A percentile compares a stretch with the other conserved stretches of the same genome.
phyloP scores from a whole-genome alignment of 768 basidiomycete genomes.

The Neoboletus magnificus region DNA sequence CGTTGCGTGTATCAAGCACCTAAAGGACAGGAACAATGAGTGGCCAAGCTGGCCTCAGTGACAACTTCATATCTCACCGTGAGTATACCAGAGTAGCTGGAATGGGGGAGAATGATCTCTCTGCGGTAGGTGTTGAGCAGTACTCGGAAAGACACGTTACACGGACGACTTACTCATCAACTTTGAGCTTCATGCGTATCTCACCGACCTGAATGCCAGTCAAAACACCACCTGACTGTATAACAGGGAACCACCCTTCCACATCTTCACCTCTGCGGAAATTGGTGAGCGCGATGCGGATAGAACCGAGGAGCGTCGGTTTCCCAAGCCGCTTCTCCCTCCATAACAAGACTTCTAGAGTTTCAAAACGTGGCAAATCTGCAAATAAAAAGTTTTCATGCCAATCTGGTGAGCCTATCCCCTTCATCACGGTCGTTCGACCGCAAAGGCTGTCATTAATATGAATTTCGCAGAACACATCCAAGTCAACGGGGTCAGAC shows the following conservation, averaged over 20 bases:
- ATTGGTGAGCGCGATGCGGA: constrained; percentile 61
- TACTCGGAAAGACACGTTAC: not conserved
- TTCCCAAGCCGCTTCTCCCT: constrained; percentile 63
- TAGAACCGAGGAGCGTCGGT: constrained; percentile 54
- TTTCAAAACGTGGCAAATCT: constrained; percentile 77
- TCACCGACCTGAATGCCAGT: constrained; percentile 69
- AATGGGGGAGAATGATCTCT: constrained; percentile 74
- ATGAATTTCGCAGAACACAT: constrained; percentile 77
- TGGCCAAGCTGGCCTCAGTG: not conserved
- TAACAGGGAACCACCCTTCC: constrained; percentile 84
- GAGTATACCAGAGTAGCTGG: constrained; percentile 58
- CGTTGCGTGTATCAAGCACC: constrained; percentile 53
- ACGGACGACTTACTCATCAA: constrained; percentile 61
- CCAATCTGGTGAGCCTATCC: constrained; percentile 71
- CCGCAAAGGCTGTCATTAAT: constrained; percentile 66
- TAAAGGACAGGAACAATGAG: constrained; percentile 1
- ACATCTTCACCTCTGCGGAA: constrained; percentile 71
- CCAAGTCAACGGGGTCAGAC: constrained; percentile 57
- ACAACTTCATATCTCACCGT: constrained; percentile 40
- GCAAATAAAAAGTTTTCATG: constrained; percentile 73
- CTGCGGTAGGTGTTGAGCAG: constrained; percentile 35
- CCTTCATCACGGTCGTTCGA: constrained; percentile 70
- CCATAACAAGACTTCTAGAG: constrained; percentile 65
- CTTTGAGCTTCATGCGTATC: constrained; percentile 64
- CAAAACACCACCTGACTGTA: constrained; percentile 46